phyloP scores from a whole-genome alignment of 2,329 filamentous ascomycete species.

The Coleophoma cylindrospora region DNA sequence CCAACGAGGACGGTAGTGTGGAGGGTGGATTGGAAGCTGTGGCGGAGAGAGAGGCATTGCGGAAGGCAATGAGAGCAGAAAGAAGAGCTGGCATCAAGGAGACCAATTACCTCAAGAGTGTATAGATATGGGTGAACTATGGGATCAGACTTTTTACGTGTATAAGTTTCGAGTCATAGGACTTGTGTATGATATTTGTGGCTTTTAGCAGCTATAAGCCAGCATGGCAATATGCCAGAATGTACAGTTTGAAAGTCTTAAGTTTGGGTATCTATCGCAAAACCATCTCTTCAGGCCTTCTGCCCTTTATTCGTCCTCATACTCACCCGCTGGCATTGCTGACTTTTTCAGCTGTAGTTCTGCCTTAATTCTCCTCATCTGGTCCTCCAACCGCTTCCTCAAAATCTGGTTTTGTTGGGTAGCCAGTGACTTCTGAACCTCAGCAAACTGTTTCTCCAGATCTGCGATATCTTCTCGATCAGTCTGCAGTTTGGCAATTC shows the following conservation, averaged over 20 bases:
- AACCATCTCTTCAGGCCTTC: no score
- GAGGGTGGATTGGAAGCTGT: conserved; percentile 39
- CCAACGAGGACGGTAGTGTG: conserved; percentile 21
- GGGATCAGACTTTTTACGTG: background rate
- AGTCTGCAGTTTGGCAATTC: conserved; percentile 39
- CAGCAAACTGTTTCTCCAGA: conserved; percentile 42
- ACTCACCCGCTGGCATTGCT: conserved; percentile 28
- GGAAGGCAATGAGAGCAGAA: conserved; percentile 68
- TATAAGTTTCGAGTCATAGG: background rate
- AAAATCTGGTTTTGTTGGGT: conserved; percentile 41
- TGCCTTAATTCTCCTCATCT: conserved; percentile 43
- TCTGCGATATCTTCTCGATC: conserved; percentile 49
- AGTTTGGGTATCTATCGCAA: background rate
- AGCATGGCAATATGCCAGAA: background rate
- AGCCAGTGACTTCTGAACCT: conserved; percentile 34
- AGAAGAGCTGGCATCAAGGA: conserved; percentile 77
- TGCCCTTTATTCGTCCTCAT: conserved; percentile 18
- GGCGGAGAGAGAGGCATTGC: conserved; percentile 56
- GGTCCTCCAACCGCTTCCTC: conserved; percentile 40
- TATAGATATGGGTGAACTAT: conserved; percentile 35
- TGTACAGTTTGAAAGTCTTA: background rate
- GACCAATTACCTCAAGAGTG: conserved; percentile 77
- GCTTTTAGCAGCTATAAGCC: background rate
- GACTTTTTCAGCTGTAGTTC: conserved; percentile 48
- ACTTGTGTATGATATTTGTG: conserved; percentile 2